These are phyloP conservation scores for Salix viminalis DNA, from an alignment of 345 rosid genomes.

Conservation along the genomic window DNA sequence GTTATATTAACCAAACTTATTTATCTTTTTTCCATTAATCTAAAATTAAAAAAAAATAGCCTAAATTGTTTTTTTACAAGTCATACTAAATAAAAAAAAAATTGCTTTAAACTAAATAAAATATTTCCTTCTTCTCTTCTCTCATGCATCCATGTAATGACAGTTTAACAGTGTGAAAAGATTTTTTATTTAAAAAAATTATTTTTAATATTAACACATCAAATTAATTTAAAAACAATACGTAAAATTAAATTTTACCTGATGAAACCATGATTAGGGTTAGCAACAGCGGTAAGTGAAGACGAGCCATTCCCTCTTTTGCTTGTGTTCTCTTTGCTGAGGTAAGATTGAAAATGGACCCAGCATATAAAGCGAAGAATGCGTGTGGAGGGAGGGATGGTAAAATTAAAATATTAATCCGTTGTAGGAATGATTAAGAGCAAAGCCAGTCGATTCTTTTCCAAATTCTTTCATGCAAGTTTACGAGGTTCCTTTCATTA, in stretches of 20 bases:
- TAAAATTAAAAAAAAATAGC: not conserved
- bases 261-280: slow-evolving; percentile 28
- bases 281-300: slow-evolving; percentile 29
- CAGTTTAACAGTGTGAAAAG: too few relatives aligned
- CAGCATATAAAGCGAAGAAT: slow-evolving; percentile 34
- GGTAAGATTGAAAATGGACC: not conserved
- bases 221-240: too few relatives aligned
- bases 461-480: slow-evolving; percentile 38
- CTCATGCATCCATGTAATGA: not conserved
- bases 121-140: too few relatives aligned
- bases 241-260: slow-evolving; percentile 13
- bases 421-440: slow-evolving; percentile 1
- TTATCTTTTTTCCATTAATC: not conserved
- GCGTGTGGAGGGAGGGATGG: slow-evolving; percentile 36
- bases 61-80: not conserved
- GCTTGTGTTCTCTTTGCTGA: too few relatives aligned
- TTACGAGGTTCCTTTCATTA: slow-evolving; percentile 37
- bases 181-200: too few relatives aligned
- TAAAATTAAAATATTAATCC: not conserved
- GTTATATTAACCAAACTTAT: not conserved
- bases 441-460: slow-evolving; percentile 42
- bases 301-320: slow-evolving; percentile 33
- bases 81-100: not conserved
- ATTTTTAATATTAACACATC: too few relatives aligned
- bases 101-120: not conserved